A percentile compares a stretch with the other conserved stretches of the same genome.
Conservation (phyloP, 306 rosid genomes). For the Amphicarpaea edgeworthii region DNA sequence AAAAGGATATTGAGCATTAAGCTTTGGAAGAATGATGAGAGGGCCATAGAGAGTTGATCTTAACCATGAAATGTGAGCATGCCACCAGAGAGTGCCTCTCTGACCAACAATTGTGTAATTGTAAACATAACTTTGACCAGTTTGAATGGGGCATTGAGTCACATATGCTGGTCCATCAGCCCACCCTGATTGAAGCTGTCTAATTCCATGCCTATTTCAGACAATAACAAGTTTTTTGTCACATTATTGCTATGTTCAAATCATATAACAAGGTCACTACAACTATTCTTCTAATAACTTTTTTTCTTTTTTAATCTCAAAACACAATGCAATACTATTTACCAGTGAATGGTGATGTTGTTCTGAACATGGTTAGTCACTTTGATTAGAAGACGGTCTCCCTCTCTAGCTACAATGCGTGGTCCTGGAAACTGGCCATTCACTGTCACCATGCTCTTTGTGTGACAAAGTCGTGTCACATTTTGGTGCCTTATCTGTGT, state of each 20-base stretch:
- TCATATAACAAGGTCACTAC: not conserved
- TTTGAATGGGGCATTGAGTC: constrained; percentile 78
- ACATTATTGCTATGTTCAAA: not conserved
- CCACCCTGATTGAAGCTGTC: constrained; percentile 60
- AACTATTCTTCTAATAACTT: not conserved
- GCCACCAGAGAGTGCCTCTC: constrained; percentile 81
- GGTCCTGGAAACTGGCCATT: constrained; percentile 85
- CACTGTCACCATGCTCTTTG: constrained; percentile 68
- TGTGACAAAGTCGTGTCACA: constrained; percentile 72
- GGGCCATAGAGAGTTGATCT: constrained; percentile 77
- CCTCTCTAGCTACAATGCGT: constrained; percentile 73
- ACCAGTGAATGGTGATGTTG: constrained; percentile 79
- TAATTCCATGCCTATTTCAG: constrained; percentile 69
- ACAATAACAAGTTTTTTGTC: not conserved
- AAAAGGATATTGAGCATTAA: constrained; percentile 57
- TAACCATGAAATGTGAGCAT: constrained; percentile 73
- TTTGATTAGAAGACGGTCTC: constrained; percentile 68
- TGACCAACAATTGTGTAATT: constrained; percentile 72
- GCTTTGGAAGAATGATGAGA: constrained; percentile 65
- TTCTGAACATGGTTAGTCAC: constrained; percentile 64
- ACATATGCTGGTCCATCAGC: constrained; percentile 69
- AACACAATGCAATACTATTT: constrained; percentile 21
- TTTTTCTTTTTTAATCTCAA: not conserved
- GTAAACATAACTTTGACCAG: constrained; percentile 70
- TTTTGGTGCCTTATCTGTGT: constrained; percentile 58